Conservation (phyloP, 228 moss, liverwort and hornwort genomes). For the Sphagnum magellanicum region DNA sequence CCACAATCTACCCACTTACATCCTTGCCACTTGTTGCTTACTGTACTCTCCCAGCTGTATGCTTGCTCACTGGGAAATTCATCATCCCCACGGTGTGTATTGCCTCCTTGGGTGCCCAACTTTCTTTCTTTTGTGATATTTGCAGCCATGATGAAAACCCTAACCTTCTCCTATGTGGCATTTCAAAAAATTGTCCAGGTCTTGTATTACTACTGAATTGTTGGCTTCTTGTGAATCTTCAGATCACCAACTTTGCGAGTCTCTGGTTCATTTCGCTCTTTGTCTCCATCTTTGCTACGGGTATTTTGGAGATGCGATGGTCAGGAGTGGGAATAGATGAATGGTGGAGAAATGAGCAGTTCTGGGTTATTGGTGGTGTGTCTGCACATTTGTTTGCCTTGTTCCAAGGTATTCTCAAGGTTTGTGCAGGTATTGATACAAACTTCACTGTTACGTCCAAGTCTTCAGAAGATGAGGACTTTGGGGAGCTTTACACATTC, state of each 20-base stretch:
- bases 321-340: conserved; percentile 67
- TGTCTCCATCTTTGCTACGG: conserved; percentile 72
- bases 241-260: conserved; percentile 84
- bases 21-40: conserved; percentile 84
- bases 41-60: conserved; percentile 82
- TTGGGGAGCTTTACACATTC: conserved; percentile 66
- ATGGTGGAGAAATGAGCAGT: conserved; percentile 91
- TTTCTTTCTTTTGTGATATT: no score
- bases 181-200: no score
- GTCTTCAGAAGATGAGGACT: conserved; percentile 54
- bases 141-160: no score
- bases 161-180: no score
- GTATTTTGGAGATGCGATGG: conserved; percentile 76
- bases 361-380: conserved; percentile 87
- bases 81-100: conserved; percentile 77
- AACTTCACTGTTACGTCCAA: conserved; percentile 84
- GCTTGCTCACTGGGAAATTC: conserved; percentile 79
- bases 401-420: conserved; percentile 77
- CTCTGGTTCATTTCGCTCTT: conserved; percentile 71
- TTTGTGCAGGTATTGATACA: conserved; percentile 48
- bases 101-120: not conserved
- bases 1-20: conserved; percentile 75
- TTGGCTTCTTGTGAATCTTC: conserved; percentile 5
- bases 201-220: no score
- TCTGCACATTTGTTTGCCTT: conserved; percentile 77